phyloP scores from a whole-genome alignment of 805 yeast genomes.

The Saturnispora halmiae region DNA sequence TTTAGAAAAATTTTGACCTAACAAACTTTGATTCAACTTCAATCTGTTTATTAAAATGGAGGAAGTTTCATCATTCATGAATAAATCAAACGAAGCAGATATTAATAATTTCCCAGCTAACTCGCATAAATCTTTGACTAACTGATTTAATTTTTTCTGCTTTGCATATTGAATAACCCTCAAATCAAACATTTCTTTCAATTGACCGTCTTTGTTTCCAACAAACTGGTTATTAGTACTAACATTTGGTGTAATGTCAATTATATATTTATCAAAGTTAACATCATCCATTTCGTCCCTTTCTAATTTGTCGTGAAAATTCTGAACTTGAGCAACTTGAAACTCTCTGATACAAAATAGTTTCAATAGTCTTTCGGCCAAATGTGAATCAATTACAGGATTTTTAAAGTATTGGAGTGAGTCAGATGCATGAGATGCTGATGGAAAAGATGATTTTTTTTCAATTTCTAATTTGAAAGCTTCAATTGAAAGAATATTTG shows the following conservation, averaged over 20 bases:
- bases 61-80: not conserved
- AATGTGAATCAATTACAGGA: slow-evolving; percentile 1
- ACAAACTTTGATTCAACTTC: slow-evolving; percentile 17
- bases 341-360: slow-evolving; percentile 44
- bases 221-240: slow-evolving; percentile 14
- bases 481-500: slow-evolving; percentile 1
- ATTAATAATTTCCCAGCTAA: slow-evolving; percentile 20
- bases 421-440: no score
- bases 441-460: not conserved
- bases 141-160: not conserved
- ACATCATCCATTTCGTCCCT: slow-evolving; percentile 44
- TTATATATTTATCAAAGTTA: slow-evolving; percentile 17
- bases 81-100: slow-evolving; percentile 9
- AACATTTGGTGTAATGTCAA: slow-evolving; percentile 2
- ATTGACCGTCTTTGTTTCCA: not conserved
- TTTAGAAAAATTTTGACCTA: slow-evolving; percentile 19
- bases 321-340: slow-evolving; percentile 30
- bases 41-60: slow-evolving; percentile 18
- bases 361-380: slow-evolving; percentile 28
- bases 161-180: slow-evolving; percentile 3
- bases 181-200: not conserved
- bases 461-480: slow-evolving; percentile 4
- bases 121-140: slow-evolving; percentile 20
- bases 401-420: not conserved
- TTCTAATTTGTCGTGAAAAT: slow-evolving; percentile 32